phyloP scores from a whole-genome alignment of 257 asterid genomes.

The Fraxinus pennsylvanica region DNA sequence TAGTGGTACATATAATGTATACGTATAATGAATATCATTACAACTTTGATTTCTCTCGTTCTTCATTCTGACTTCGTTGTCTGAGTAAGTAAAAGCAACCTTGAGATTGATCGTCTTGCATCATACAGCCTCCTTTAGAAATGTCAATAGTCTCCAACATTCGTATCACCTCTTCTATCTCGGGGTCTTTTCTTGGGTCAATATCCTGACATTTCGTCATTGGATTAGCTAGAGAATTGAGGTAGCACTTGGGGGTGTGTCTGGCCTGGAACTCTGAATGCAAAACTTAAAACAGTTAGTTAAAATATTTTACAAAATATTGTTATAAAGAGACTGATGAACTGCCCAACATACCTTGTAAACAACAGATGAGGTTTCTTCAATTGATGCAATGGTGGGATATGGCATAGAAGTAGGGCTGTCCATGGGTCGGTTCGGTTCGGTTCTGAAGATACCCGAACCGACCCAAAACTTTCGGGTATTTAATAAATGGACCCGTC shows the following conservation, averaged over 20 bases:
- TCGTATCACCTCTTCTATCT: conserved; percentile 28
- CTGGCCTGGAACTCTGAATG: conserved; percentile 22
- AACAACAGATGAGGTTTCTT: neutral
- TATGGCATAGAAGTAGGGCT: neutral
- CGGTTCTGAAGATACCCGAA: too few relatives aligned
- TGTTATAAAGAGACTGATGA: too few relatives aligned
- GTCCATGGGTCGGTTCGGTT: too few relatives aligned
- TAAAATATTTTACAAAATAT: too few relatives aligned
- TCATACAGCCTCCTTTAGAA: neutral
- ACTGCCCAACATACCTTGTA: neutral
- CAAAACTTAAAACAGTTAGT: neutral
- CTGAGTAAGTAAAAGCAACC: neutral
- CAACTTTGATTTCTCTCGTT: neutral
- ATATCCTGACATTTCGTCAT: conserved; percentile 32
- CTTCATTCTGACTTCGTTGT: neutral
- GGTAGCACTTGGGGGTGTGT: conserved; percentile 7
- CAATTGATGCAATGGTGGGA: neutral
- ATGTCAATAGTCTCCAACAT: conserved; percentile 22
- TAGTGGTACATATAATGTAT: too few relatives aligned
- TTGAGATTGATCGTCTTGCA: neutral
- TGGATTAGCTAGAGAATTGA: conserved; percentile 18
- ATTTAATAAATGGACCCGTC: too few relatives aligned
- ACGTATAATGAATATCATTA: too few relatives aligned
- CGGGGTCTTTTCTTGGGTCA: conserved; percentile 26
- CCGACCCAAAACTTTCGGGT: too few relatives aligned